A percentile compares a stretch with the other conserved stretches of the same genome.
Conservation (phyloP, 2,329 filamentous ascomycete genomes). For the Parastagonospora avenae region DNA sequence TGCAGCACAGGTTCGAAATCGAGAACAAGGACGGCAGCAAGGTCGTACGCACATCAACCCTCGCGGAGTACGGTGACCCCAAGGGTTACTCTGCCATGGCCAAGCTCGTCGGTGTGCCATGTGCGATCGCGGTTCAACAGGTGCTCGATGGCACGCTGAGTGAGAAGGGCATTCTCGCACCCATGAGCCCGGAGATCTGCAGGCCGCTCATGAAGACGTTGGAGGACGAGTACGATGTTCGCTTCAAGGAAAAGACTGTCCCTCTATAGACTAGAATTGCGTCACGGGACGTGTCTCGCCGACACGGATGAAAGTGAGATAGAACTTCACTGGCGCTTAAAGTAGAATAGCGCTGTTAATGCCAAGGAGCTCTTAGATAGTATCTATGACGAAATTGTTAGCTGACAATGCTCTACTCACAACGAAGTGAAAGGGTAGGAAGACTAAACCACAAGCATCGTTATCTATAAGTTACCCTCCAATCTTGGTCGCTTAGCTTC, state of each 20-base stretch:
- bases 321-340: no score
- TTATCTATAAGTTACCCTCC: no score
- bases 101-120: constrained; percentile 77
- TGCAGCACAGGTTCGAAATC: constrained; percentile 84
- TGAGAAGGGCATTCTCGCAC: constrained; percentile 76
- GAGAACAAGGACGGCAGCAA: constrained; percentile 78
- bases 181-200: constrained; percentile 74
- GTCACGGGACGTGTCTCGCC: no score
- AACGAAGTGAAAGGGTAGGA: no score
- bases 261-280: constrained; percentile 20
- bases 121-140: constrained; percentile 74
- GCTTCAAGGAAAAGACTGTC: constrained; percentile 70
- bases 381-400: no score
- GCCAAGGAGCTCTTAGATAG: no score
- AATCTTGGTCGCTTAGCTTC: no score
- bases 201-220: constrained; percentile 77
- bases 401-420: no score
- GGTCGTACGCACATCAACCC: constrained; percentile 79
- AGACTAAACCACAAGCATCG: no score
- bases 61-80: constrained; percentile 81
- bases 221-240: constrained; percentile 76
- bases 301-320: no score
- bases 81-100: constrained; percentile 85
- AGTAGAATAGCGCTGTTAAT: no score
- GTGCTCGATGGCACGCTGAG: constrained; percentile 76